A percentile compares a stretch with the other conserved stretches of the same genome.
These are phyloP conservation scores for Rhodotorula babjevae DNA, from an alignment of 768 basidiomycete species.

Conservation along the genomic window DNA sequence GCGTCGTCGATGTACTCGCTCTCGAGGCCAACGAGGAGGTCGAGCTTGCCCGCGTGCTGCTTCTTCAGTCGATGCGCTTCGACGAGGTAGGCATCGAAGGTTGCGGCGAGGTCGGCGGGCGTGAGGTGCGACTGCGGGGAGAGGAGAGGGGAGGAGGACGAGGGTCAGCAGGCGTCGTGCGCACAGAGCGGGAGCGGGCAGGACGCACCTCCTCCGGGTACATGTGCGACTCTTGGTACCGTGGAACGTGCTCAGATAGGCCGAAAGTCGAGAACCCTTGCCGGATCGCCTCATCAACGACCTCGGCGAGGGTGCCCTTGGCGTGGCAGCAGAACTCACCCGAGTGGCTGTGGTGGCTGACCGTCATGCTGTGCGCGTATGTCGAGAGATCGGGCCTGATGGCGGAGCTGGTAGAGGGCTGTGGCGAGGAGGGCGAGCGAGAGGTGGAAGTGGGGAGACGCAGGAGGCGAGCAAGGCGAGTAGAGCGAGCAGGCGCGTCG, in stretches of 20 bases:
- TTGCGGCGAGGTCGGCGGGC: slow-evolving; percentile 55
- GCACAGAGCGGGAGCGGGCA: neutral
- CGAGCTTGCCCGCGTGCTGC: slow-evolving; percentile 61
- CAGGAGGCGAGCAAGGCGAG: too few relatives aligned
- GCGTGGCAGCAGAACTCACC: slow-evolving; percentile 93
- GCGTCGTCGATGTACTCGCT: slow-evolving; percentile 74
- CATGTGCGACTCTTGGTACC: slow-evolving; percentile 72
- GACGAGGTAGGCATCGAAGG: slow-evolving; percentile 67
- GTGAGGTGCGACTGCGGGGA: slow-evolving; percentile 56
- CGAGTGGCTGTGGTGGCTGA: slow-evolving; percentile 75
- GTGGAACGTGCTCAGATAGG: slow-evolving; percentile 86
- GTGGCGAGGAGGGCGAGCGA: too few relatives aligned
- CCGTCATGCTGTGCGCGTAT: slow-evolving; percentile 1
- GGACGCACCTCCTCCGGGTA: slow-evolving; percentile 88
- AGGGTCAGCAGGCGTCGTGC: neutral
- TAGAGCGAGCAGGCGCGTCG: too few relatives aligned
- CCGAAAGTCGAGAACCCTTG: slow-evolving; percentile 78
- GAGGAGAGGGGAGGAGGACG: too few relatives aligned
- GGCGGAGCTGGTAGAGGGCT: neutral
- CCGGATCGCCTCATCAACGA: slow-evolving; percentile 71
- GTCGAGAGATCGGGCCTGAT: accelerated
- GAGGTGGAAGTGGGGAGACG: too few relatives aligned
- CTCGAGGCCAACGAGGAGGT: slow-evolving; percentile 81
- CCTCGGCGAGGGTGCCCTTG: slow-evolving; percentile 68
- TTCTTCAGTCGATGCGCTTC: slow-evolving; percentile 74